Percentiles rank a stretch among this genome's conserved stretches.
phyloP scores from a whole-genome alignment of 1,139 yeast species.

The Pichia sp. region DNA sequence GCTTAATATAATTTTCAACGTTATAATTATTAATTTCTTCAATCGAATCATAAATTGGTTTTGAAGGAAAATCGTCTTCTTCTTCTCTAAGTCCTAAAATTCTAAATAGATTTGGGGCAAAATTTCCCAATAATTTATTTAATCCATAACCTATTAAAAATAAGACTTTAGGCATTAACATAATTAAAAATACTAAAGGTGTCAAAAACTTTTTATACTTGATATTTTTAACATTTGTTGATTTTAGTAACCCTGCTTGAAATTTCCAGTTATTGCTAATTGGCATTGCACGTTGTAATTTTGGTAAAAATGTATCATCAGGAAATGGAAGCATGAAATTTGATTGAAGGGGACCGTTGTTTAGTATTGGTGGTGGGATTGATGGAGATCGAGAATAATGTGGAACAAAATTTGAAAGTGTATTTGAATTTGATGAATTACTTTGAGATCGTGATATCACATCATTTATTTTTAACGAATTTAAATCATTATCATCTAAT shows the following conservation, averaged over 20 bases:
- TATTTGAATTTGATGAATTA: neutral
- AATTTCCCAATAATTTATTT: conserved; percentile 30
- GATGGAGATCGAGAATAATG: no score
- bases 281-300: conserved; percentile 35
- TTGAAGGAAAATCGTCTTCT: conserved; percentile 28
- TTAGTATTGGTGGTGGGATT: neutral
- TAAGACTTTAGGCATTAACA: conserved; percentile 42
- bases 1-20: conserved; percentile 19
- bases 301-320: conserved; percentile 32
- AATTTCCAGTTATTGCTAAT: conserved; percentile 31
- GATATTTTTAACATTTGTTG: neutral
- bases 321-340: conserved; percentile 17
- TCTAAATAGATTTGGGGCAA: conserved; percentile 28
- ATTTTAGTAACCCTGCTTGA: conserved; percentile 22
- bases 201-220: conserved; percentile 14
- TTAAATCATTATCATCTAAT: conserved; percentile 12
- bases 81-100: conserved; percentile 29
- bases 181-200: conserved; percentile 39
- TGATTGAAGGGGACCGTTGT: neutral
- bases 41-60: conserved; percentile 25
- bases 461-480: neutral
- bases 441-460: no score
- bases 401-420: no score
- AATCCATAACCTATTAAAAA: conserved; percentile 32
- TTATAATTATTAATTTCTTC: conserved; percentile 19